Conservation (phyloP, 1,284 basidiomycete genomes). For the Cutaneotrichosporon cutaneum region DNA sequence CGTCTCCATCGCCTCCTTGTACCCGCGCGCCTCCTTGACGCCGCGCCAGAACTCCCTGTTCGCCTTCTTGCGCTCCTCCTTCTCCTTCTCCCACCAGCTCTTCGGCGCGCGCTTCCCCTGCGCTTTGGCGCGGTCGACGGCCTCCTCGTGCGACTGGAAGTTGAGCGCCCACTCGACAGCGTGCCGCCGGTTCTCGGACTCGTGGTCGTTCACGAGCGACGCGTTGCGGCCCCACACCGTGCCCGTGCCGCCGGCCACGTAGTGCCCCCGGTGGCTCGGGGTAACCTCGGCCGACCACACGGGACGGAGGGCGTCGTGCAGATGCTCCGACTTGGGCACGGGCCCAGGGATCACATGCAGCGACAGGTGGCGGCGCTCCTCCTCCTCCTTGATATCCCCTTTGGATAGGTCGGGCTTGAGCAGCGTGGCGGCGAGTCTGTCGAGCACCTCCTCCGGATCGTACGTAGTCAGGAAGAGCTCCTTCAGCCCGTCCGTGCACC, state of each 20-base stretch:
- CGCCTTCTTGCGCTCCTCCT: not conserved
- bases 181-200: slow-evolving; percentile 3
- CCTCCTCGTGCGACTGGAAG: slow-evolving; percentile 17
- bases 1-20: not conserved
- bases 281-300: not conserved
- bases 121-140: slow-evolving; percentile 12
- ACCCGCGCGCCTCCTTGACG: not conserved
- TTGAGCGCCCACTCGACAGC: slow-evolving; percentile 11
- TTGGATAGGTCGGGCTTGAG: slow-evolving; percentile 25
- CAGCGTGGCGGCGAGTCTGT: slow-evolving; percentile 32
- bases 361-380: slow-evolving; percentile 14
- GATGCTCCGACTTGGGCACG: slow-evolving; percentile 10
- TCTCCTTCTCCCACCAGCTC: slow-evolving; percentile 18
- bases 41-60: slow-evolving; percentile 18
- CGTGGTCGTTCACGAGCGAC: slow-evolving; percentile 12
- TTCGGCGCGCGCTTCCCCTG: slow-evolving; percentile 10
- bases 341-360: slow-evolving; percentile 23
- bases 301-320: slow-evolving; percentile 12
- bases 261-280: slow-evolving; percentile 7
- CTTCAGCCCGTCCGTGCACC: slow-evolving; percentile 35
- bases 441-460: slow-evolving; percentile 27
- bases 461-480: slow-evolving; percentile 28
- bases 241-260: slow-evolving; percentile 30
- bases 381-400: not conserved
- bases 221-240: slow-evolving; percentile 34